Conservation (phyloP, 352 stramenopile genomes). For the Pythium sp. region DNA sequence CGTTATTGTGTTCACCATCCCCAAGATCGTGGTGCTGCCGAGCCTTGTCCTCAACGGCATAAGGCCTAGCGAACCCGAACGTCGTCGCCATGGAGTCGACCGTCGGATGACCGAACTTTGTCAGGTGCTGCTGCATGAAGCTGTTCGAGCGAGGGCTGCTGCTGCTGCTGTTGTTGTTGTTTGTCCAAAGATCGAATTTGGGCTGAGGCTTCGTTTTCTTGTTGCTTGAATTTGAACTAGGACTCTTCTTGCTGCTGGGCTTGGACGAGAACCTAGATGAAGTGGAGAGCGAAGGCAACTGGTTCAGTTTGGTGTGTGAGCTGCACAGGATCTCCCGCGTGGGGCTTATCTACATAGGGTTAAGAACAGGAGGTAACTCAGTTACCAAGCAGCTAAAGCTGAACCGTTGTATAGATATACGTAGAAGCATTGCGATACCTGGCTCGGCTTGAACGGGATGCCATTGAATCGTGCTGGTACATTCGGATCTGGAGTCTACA, state of each 20-base stretch:
- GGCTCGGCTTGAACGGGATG: conserved; percentile 52
- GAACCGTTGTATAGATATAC: neutral
- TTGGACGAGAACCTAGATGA: neutral
- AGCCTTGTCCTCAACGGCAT: conserved; percentile 8
- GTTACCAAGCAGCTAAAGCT: neutral
- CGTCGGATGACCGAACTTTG: conserved; percentile 16
- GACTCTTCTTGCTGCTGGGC: neutral
- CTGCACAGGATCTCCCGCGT: conserved; percentile 52
- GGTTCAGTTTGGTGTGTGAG: conserved; percentile 43
- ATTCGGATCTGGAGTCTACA: conserved; percentile 46
- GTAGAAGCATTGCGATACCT: conserved; percentile 24
- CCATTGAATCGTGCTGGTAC: conserved; percentile 61
- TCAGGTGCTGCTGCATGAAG: conserved; percentile 5
- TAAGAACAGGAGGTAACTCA: neutral
- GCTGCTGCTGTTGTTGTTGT: conserved; percentile 15
- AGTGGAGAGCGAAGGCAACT: conserved; percentile 42
- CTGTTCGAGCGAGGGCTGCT: conserved; percentile 5
- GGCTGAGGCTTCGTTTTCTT: conserved; percentile 1
- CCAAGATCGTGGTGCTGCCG: neutral
- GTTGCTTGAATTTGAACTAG: conserved; percentile 16
- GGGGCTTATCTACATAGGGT: conserved; percentile 29
- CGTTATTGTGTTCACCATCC: neutral
- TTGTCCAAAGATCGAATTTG: neutral
- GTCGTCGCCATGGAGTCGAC: conserved; percentile 22
- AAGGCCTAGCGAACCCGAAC: conserved; percentile 28